A percentile compares a stretch with the other conserved stretches of the same genome.
These are phyloP conservation scores for Sarcocystis neurona DNA, from an alignment of 169 alveolate species.

Conservation along the genomic window DNA sequence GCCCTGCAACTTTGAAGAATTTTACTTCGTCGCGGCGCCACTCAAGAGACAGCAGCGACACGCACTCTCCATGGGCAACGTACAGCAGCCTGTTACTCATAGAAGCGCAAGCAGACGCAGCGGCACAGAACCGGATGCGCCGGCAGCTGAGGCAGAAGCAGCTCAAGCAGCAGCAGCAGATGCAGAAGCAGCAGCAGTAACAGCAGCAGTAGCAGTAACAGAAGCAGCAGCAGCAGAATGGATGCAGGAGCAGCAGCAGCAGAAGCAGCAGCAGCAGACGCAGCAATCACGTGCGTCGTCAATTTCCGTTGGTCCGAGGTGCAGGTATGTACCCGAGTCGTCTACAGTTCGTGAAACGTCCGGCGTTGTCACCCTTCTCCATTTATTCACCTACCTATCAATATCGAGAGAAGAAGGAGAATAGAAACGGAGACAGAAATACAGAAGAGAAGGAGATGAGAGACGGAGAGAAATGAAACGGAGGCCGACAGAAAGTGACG, in stretches of 20 bases:
- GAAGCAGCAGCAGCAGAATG: neutral
- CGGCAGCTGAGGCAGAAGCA: neutral
- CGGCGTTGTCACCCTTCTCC: too few relatives aligned
- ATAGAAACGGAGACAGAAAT: too few relatives aligned
- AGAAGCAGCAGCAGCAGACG: constrained; percentile 2
- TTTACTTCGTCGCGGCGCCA: constrained; percentile 10
- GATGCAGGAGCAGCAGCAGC: neutral
- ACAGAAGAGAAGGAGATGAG: too few relatives aligned
- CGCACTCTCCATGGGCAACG: constrained; percentile 33
- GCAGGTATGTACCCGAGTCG: too few relatives aligned
- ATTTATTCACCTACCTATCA: too few relatives aligned
- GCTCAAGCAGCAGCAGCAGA: neutral
- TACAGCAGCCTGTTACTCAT: neutral
- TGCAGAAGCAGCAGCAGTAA: neutral
- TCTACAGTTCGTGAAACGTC: too few relatives aligned
- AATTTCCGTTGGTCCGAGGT: too few relatives aligned
- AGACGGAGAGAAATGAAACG: too few relatives aligned
- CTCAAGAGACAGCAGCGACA: constrained; percentile 16
- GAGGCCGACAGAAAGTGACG: neutral
- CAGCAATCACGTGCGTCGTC: too few relatives aligned
- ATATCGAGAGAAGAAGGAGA: too few relatives aligned
- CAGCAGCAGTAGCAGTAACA: neutral
- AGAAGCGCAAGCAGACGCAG: neutral
- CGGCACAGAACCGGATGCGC: neutral
- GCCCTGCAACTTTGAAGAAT: constrained; percentile 26